Evolutionary conservation across 768 basidiomycete genomes (phyloP), one percentile per base, ranked within the genome.

Genomic region (Grammothele lineata): DNA sequence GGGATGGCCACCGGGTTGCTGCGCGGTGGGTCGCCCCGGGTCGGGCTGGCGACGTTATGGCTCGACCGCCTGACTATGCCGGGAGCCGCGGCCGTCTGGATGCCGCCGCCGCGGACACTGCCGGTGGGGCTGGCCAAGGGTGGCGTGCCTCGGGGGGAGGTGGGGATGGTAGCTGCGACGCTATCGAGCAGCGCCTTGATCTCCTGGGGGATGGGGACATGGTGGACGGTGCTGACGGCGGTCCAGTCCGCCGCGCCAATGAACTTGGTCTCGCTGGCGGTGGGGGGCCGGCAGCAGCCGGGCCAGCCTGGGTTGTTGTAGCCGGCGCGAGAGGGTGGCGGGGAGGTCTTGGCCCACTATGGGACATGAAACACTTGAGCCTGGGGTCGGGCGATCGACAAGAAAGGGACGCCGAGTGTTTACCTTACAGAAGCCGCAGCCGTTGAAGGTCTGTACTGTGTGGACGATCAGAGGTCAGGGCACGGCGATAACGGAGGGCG

Each of bases 361-460:
- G 35, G 33, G 50, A 41, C 55, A 47, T 61, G 59, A 60, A 63
- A 57, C 58, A 56, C 33, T 42, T 54, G 25, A 45, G 43, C 11
- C 25, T 5, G 36, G 27, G 27, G 27, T 33, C 32, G 37, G 27
- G 17, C 32, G 47, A 51, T 42, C 50, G 30, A 32, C 25, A 40
- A 9, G 43, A 51, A 15, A 30, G 40, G 55, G 38, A 47, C 52
- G 57, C 38, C 54, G 47, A 55, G 50, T 56, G 63, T 66, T 35
- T 50, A 90, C 89, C 82, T 91, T 92, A 84, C 90, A 92, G 66
- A 80, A 92, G 19, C 90, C 90, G 63, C 89, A 92, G 40, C 87
- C 87, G 57, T 85, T 88, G 72, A 90, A 90, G 27, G 80, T 79
- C 60, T 85, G 80, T 56, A 91, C 86, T 88, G 43, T 25, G 23